A percentile compares a stretch with the other conserved stretches of the same genome.
phyloP scores from a whole-genome alignment of 805 yeast genomes.

The Saccharomycopsis olivae region DNA sequence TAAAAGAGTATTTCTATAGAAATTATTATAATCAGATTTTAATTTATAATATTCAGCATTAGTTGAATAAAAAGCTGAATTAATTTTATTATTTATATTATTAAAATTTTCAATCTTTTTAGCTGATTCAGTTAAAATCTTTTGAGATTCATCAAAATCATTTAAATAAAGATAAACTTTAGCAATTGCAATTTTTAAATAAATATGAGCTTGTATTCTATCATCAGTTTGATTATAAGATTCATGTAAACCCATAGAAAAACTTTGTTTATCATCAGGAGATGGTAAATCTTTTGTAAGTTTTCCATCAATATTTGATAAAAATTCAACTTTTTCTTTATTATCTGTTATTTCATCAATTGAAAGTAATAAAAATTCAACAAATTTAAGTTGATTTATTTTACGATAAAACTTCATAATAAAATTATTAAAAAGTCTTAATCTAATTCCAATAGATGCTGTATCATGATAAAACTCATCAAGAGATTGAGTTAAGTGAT shows the following conservation, averaged over 20 bases:
- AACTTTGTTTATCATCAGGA: conserved; percentile 22
- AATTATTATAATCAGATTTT: conserved; percentile 65
- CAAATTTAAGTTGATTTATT: conserved; percentile 69
- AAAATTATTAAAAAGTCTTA: conserved; percentile 62
- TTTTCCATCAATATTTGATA: conserved; percentile 34
- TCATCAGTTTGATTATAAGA: conserved; percentile 16
- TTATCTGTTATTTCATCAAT: conserved; percentile 32
- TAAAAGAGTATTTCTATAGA: conserved; percentile 71
- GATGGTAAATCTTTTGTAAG: conserved; percentile 30
- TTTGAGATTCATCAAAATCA: conserved; percentile 50
- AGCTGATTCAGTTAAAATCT: conserved; percentile 51
- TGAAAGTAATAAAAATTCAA: conserved; percentile 57
- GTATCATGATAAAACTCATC: conserved; percentile 48
- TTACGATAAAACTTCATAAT: conserved; percentile 55
- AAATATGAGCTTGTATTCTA: conserved; percentile 14
- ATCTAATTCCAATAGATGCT: conserved; percentile 42
- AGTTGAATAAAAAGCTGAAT: conserved; percentile 75
- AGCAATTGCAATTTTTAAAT: conserved; percentile 54
- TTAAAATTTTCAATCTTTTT: conserved; percentile 46
- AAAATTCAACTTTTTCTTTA: conserved; percentile 41
- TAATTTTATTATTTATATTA: conserved; percentile 47
- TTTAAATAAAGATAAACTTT: conserved; percentile 51
- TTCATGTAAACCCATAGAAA: conserved; percentile 17
- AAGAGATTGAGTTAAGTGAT: conserved; percentile 71
- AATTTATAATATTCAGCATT: conserved; percentile 66